Evolutionary conservation across 306 rosid species (phyloP), one percentile per base, ranked within the genome.

Genomic region (Clitoria ternatea): DNA sequence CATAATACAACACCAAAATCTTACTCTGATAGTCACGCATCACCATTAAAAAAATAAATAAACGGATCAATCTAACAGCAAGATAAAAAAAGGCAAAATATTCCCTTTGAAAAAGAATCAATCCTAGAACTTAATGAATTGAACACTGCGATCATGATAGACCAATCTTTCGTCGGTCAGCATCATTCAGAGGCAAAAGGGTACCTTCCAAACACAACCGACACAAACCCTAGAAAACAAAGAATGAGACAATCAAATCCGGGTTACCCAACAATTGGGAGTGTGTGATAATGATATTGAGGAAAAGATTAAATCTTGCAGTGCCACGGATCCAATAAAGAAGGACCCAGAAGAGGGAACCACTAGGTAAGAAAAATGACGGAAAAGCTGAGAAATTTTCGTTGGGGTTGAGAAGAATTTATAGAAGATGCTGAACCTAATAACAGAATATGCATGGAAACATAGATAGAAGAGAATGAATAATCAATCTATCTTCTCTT

Each of bases 1-100:
- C 87, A 83, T 80, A 80, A 80, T 82, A 78, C 80, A 77, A 48
- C 78, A 64, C 15, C 36, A 76, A 70, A 76, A 67, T 76, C 72
- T 68, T 36, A 24, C 60, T 20, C 26, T 44, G 53, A 69, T 39
- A 67, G 47, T 59, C 76, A 20, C 12, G 68, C 80, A 73, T 73
- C 73, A 83, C 73, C 69, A 63, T 62, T 11, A 69, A 47, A 76
- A 75, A 50, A 50, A 50, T 14, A 7, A 50, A 29, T 54, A 12
- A 37, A 64, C 11, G 3, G 71, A 67, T 66, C 72, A 73, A 76
- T 23, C 39, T 33, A 47, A 55, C 4, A 55, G 12, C 13, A 2
- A 53, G 20, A n/a, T n/a, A n/a, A n/a, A n/a, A 53, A 66, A 75
- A 43, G 26, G 67, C 59, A 79, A n/a, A n/a, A 39, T 32, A 48